Evolutionary conservation across 2,329 filamentous ascomycete species (phyloP).

Genomic region (Arthrobotrys iridis): DNA sequence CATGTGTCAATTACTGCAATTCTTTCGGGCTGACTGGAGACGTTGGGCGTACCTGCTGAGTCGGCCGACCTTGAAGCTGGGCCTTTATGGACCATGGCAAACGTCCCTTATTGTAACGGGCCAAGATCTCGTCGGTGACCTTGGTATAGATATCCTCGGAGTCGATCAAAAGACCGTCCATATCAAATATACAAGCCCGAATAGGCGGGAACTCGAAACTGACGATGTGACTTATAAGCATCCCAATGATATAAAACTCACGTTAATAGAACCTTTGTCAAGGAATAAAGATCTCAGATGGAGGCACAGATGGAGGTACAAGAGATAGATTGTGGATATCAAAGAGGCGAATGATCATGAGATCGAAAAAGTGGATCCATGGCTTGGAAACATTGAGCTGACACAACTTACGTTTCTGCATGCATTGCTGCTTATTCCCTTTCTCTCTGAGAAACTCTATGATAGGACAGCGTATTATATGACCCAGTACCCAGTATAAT

Average conservation of each 20-base stretch:
- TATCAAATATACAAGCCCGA: slow-evolving; percentile 94
- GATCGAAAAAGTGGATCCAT: not conserved
- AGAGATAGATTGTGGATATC: not conserved
- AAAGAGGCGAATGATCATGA: not conserved
- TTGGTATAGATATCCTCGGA: slow-evolving; percentile 89
- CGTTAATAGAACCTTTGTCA: not conserved
- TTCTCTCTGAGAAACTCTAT: not conserved
- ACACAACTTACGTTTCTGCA: slow-evolving; percentile 43
- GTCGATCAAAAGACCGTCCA: slow-evolving; percentile 95
- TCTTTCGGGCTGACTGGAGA: not conserved
- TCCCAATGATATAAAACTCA: not conserved
- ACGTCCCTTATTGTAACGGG: slow-evolving; percentile 75
- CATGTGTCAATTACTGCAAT: slow-evolving; percentile 4
- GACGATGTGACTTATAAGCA: slow-evolving; percentile 50
- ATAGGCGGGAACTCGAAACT: slow-evolving; percentile 72
- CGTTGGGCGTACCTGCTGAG: slow-evolving; percentile 63
- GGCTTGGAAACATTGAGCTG: not conserved
- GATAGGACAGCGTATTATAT: not conserved
- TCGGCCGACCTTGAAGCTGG: slow-evolving; percentile 76
- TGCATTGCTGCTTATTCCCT: slow-evolving; percentile 8
- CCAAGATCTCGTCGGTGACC: slow-evolving; percentile 83
- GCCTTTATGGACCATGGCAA: slow-evolving; percentile 97
- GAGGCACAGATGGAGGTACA: not conserved
- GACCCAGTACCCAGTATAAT: not conserved
- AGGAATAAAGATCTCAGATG: not conserved